Evolutionary conservation across 768 basidiomycete species (phyloP), one percentile per base, ranked within the genome.

Genomic region (Pulveroboletus ravenelii): DNA sequence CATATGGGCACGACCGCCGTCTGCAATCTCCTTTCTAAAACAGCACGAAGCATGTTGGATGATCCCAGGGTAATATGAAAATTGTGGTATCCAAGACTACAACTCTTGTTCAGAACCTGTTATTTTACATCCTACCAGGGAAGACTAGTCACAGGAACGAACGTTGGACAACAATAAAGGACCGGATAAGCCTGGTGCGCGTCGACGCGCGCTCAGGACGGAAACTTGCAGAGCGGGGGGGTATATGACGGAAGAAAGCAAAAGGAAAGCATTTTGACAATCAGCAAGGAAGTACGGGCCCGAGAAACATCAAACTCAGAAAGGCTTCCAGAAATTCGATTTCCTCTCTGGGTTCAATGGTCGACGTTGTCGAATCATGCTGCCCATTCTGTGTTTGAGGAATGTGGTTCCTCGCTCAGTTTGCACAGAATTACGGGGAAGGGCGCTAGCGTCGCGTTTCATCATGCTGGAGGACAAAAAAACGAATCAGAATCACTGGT

Each of bases 321-420:
- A 13, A 2, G 52, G 52, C 0, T 52, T 52, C 60, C 56, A 57
- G 50, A 62, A 1, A 41, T 58, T 51, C 3, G 29, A 45, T 40
- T 49, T 55, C 23, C 14, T 52, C 25, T 47, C 36, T 1, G 29
- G 23, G 39, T 48, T 14, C 34, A 47, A 39, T 1, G 6, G n/a
- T 23, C 57, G 59, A 18, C 48, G 53, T 32, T 47, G 63, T 18
- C 54, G 60, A 34, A 41, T 36, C 47, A 51, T 52, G 9, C 40
- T 46, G 12, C 37, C 1, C 5, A 50, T 9, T 29, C 23, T 50
- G 49, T 54, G 57, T 12, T 36, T 5, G 17, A 58, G 40, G 3
- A 54, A 41, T 3, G 15, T 37, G 14, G 20, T 13, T 35, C 36
- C 41, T 37, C 50, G 61, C 29, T 55, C 41, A 10, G 27, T 50